Base-by-base conservation (phyloP, 2,329 filamentous ascomycete species). In the Claviceps digitariae region DNA sequence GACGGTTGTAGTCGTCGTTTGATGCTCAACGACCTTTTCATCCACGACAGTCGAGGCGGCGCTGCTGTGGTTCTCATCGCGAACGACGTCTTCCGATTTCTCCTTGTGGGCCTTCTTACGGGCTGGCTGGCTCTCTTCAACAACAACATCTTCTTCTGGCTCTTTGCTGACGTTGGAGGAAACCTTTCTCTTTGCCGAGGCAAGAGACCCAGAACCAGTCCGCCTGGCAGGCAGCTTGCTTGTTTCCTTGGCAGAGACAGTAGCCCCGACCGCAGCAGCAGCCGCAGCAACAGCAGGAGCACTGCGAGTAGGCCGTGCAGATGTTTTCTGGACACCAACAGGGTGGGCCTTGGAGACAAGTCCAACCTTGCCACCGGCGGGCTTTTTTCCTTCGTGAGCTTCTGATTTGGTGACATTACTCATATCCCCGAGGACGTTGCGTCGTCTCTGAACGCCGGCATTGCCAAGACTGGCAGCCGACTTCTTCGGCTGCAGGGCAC, bases 371-470 rank as follows among this genome's bases (percentile, higher is more conserved):
- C 74, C 75, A 43, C 74, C 75, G 43, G 70, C 70, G 40, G 74
- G 67, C 76, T 95, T 95, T 77, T 94, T 95, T 60, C 77, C 81
- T 53, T 87, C 86, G 57, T 76, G 73, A 6, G 70, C 75, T 52
- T 87, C 86, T 48, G 78, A 78, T 69, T 96, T 97, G 62, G 82
- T 82, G 58, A 95, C 86, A 72, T 98, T 98, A 79, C 90, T 97
- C 61, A 96, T 86, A 74, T 98, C 93, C 55, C 87, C 90, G 40
- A 98, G 79, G 49, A 88, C 90, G 62, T 86, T 81, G 65, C 93
- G 88, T 74, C 87, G 93, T 65, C 86, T 79, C 54, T 69, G 68
- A 48, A 62, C 65, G 56, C 75, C 75, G 48, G 75, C 69, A 62
- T 75, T 69, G 51, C 74, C 72, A 54, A 68, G 67, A 60, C 71